A percentile compares a stretch with the other conserved stretches of the same genome.
Conservation (phyloP, 2,329 filamentous ascomycete genomes). For the Myriosclerotinia curreyana region DNA sequence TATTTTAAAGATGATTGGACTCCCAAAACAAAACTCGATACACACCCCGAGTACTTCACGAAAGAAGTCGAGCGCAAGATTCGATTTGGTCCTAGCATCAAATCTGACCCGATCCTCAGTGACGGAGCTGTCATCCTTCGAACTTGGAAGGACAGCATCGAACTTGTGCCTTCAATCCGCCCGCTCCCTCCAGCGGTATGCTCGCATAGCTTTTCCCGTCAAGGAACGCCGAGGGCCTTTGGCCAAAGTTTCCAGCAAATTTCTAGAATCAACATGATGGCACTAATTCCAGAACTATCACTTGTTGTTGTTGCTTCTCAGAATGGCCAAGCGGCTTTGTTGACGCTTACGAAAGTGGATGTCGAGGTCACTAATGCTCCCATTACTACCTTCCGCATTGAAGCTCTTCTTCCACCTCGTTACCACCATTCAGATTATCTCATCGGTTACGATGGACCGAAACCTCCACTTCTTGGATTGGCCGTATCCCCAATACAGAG, state of each 20-base stretch:
- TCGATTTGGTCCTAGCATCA: too few species aligned
- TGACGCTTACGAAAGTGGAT: slow-evolving; percentile 54
- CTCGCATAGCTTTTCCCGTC: background rate
- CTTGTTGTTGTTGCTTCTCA: slow-evolving; percentile 65
- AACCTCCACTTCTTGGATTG: slow-evolving; percentile 58
- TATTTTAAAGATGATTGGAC: background rate
- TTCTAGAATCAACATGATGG: slow-evolving; percentile 57
- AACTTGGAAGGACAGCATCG: slow-evolving; percentile 26
- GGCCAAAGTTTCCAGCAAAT: background rate
- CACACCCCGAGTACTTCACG: background rate
- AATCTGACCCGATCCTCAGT: background rate
- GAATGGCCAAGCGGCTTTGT: slow-evolving; percentile 61
- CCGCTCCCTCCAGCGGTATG: slow-evolving; percentile 29
- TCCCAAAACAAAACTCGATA: background rate
- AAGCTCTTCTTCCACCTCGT: slow-evolving; percentile 49
- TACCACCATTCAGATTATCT: background rate
- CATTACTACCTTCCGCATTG: slow-evolving; percentile 47
- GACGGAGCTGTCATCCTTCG: slow-evolving; percentile 23
- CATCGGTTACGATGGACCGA: background rate
- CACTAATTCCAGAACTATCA: slow-evolving; percentile 66
- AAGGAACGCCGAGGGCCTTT: background rate
- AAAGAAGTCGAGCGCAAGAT: background rate
- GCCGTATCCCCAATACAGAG: slow-evolving; percentile 63
- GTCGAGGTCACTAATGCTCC: slow-evolving; percentile 21
- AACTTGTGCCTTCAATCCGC: slow-evolving; percentile 23